These are phyloP conservation scores for Tetrahymena elliotti DNA, from an alignment of 73 alveolate species.

Conservation along the genomic window DNA sequence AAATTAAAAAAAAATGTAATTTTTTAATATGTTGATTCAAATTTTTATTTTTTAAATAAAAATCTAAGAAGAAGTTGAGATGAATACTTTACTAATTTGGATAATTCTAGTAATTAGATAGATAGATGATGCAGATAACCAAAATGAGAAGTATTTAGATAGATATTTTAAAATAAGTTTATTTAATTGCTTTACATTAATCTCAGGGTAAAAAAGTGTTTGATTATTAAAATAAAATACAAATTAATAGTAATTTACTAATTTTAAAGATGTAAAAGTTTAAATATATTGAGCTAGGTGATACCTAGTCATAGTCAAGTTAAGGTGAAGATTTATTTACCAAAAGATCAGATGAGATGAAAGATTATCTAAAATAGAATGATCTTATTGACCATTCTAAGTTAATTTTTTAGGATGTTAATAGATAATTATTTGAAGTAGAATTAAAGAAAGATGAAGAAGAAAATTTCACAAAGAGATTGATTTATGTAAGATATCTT, in stretches of 20 bases:
- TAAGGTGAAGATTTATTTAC: not conserved
- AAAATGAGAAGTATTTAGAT: too few relatives aligned
- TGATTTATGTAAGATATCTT: not conserved
- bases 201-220: too few relatives aligned
- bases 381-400: not conserved
- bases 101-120: not conserved
- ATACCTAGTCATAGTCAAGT: not conserved
- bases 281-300: not conserved
- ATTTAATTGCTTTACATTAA: not conserved
- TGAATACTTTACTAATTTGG: not conserved
- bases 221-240: too few relatives aligned
- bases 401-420: not conserved
- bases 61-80: too few relatives aligned
- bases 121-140: not conserved
- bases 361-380: not conserved
- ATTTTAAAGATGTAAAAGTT: not conserved
- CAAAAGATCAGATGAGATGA: not conserved
- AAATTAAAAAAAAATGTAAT: too few relatives aligned
- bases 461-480: not conserved
- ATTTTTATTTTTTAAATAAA: too few relatives aligned
- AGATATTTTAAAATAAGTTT: not conserved
- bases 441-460: not conserved
- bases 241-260: not conserved
- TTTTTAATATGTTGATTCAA: too few relatives aligned
- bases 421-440: not conserved